Evolutionary conservation across 2,329 filamentous ascomycete genomes (phyloP).

Genomic region (Lizonia empirigonia): DNA sequence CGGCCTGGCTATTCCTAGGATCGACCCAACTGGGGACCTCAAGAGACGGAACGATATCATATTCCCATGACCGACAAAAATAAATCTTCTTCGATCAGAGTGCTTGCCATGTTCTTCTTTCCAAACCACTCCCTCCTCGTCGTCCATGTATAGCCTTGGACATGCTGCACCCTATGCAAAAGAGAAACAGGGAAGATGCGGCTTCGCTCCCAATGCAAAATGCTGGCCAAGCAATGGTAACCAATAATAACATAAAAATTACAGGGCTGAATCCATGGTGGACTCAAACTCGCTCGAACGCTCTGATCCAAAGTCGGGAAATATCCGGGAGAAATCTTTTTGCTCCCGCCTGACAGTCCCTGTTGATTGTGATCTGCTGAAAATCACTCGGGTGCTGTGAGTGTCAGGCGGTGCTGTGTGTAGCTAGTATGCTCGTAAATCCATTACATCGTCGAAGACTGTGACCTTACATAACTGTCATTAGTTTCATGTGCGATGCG

Average conservation of each 20-base stretch:
- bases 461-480: constrained; percentile 47
- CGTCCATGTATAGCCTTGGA: constrained; percentile 19
- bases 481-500: constrained; percentile 48
- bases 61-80: constrained; percentile 20
- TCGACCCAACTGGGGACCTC: constrained; percentile 9
- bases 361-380: constrained; percentile 23
- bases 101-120: constrained; percentile 10
- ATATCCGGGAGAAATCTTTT: constrained; percentile 38
- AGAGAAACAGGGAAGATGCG: constrained; percentile 34
- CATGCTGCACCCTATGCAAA: constrained; percentile 33
- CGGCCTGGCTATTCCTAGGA: constrained; percentile 22
- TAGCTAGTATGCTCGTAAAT: constrained; percentile 23
- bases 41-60: constrained; percentile 25
- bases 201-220: constrained; percentile 45
- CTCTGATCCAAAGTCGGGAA: constrained; percentile 38
- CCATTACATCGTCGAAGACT: constrained; percentile 18
- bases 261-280: constrained; percentile 32
- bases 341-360: constrained; percentile 26
- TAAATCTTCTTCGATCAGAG: constrained; percentile 8
- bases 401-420: constrained; percentile 7
- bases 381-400: constrained; percentile 2
- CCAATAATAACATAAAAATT: constrained; percentile 40
- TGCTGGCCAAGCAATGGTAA: constrained; percentile 24
- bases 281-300: constrained; percentile 35
- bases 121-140: constrained; percentile 14